Evolutionary conservation across 1,284 basidiomycete genomes (phyloP).

Genomic region (Dichomitus squalens): DNA sequence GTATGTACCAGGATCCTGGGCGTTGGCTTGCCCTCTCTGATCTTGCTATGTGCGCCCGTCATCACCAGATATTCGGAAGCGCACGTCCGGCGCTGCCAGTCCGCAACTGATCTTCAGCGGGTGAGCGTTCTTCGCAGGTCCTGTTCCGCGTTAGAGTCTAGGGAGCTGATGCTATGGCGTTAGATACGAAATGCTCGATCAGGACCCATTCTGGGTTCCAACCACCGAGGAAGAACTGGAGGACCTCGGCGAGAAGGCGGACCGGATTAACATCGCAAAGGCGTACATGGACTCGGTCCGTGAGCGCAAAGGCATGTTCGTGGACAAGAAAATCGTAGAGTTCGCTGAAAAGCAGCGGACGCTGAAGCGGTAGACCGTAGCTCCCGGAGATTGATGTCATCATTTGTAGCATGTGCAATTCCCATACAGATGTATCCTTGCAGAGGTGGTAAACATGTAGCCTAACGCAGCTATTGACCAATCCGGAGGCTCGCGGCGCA

Average conservation of each 20-base stretch:
- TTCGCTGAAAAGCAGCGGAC: slow-evolving; percentile 96
- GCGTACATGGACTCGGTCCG: slow-evolving; percentile 92
- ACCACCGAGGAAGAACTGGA: slow-evolving; percentile 98
- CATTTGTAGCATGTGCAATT: background rate
- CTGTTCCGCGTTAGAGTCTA: background rate
- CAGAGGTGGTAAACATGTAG: background rate
- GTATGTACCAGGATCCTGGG: slow-evolving; percentile 47
- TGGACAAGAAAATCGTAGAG: slow-evolving; percentile 91
- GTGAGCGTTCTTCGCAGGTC: slow-evolving; percentile 43
- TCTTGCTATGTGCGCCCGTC: background rate
- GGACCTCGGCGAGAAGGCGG: slow-evolving; percentile 95
- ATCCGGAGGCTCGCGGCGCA: background rate
- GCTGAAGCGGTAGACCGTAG: slow-evolving; percentile 69
- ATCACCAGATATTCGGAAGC: slow-evolving; percentile 86
- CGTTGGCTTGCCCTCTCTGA: background rate
- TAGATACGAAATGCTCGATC: slow-evolving; percentile 86
- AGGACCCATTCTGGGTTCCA: slow-evolving; percentile 99
- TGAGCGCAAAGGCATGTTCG: slow-evolving; percentile 93
- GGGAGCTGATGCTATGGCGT: background rate
- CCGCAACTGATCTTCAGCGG: slow-evolving; percentile 97
- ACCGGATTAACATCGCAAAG: slow-evolving; percentile 93
- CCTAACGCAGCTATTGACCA: background rate
- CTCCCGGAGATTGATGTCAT: background rate
- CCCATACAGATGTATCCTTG: background rate
- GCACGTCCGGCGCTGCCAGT: slow-evolving; percentile 95